A percentile compares a stretch with the other conserved stretches of the same genome.
These are phyloP conservation scores for Saitozyma podzolica DNA, from an alignment of 768 basidiomycete genomes.

Conservation along the genomic window DNA sequence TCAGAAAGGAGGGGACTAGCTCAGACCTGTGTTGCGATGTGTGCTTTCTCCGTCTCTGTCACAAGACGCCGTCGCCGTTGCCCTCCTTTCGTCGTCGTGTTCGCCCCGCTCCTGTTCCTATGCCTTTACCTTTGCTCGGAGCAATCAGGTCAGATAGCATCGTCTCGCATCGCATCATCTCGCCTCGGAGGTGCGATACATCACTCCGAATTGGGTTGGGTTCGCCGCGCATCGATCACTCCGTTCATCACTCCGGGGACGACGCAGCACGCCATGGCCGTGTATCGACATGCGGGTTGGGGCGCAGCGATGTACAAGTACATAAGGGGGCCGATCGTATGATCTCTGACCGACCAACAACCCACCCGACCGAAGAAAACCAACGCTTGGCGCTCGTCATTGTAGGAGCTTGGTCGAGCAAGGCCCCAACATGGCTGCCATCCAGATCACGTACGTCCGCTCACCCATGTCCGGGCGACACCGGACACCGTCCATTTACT, in stretches of 20 bases:
- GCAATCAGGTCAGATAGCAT: not conserved
- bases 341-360: not conserved
- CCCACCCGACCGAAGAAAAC: not conserved
- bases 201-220: not conserved
- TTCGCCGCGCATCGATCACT: too few relatives aligned
- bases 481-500: not conserved
- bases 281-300: not conserved
- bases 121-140: not conserved
- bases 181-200: not conserved
- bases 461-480: not conserved
- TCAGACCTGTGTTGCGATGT: too few relatives aligned
- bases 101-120: not conserved
- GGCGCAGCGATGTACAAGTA: not conserved
- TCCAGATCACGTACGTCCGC: not conserved
- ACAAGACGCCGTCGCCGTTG: too few relatives aligned
- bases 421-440: not conserved
- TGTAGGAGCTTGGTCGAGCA: not conserved
- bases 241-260: not conserved
- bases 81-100: not conserved
- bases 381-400: not conserved
- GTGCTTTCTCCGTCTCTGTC: too few relatives aligned
- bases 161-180: not conserved
- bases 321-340: not conserved
- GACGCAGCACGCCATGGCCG: not conserved
- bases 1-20: too few relatives aligned